Percentiles rank a stretch among this genome's conserved stretches.
These are phyloP conservation scores for Eutrema yunnanense DNA, from an alignment of 345 rosid genomes.

Conservation along the genomic window DNA sequence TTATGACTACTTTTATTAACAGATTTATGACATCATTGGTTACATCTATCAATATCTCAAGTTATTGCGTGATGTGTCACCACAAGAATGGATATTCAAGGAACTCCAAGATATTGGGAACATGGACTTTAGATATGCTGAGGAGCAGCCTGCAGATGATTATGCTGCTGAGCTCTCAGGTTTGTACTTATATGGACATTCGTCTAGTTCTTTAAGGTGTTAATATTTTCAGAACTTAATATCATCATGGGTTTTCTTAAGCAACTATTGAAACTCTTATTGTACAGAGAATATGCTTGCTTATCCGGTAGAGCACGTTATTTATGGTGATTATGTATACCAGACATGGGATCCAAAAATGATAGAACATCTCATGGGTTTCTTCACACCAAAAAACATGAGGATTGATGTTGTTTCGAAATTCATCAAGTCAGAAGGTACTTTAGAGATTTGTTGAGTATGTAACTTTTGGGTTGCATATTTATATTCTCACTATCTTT, in stretches of 20 bases:
- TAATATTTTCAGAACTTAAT: background rate
- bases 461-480: background rate
- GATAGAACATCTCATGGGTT: slow-evolving; percentile 52
- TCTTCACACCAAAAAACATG: slow-evolving; percentile 84
- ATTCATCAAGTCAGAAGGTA: slow-evolving; percentile 62
- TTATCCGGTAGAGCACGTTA: slow-evolving; percentile 82
- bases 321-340: slow-evolving; percentile 75
- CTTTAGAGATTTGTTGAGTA: background rate
- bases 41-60: slow-evolving; percentile 86
- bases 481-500: background rate
- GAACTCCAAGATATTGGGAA: slow-evolving; percentile 93
- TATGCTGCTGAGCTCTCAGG: slow-evolving; percentile 98
- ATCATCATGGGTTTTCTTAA: background rate
- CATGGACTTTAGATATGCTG: slow-evolving; percentile 91
- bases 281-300: slow-evolving; percentile 74
- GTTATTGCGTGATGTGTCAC: slow-evolving; percentile 58
- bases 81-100: slow-evolving; percentile 97
- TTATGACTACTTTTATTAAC: slow-evolving; percentile 13
- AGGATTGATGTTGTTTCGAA: slow-evolving; percentile 91
- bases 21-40: slow-evolving; percentile 80
- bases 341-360: slow-evolving; percentile 81
- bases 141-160: slow-evolving; percentile 94
- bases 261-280: background rate
- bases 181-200: slow-evolving; percentile 25
- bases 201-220: slow-evolving; percentile 1